A percentile compares a stretch with the other conserved stretches of the same genome.
Evolutionary conservation across 805 yeast species (phyloP).

Genomic region (Pachysolen tannophilus): DNA sequence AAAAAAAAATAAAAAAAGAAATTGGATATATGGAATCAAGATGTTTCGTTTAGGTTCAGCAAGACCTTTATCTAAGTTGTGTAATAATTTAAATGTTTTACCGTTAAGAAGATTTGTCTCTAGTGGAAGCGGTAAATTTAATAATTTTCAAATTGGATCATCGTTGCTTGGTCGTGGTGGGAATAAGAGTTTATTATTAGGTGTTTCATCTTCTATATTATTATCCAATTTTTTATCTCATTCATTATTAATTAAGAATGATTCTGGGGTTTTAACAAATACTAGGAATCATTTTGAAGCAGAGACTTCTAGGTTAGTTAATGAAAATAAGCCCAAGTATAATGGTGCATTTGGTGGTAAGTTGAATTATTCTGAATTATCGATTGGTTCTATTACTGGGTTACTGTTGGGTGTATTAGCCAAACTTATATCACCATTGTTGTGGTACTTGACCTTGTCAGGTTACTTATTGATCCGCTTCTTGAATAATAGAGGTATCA

Average conservation of each 20-base stretch:
- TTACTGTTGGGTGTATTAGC: slow-evolving; percentile 47
- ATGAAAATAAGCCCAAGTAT: slow-evolving; percentile 19
- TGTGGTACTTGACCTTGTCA: slow-evolving; percentile 43
- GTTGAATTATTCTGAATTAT: slow-evolving; percentile 52
- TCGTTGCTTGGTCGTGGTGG: not conserved
- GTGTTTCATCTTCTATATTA: slow-evolving; percentile 1
- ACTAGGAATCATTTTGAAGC: not conserved
- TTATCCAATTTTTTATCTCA: not conserved
- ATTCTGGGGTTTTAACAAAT: not conserved
- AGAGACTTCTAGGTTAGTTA: slow-evolving; percentile 16
- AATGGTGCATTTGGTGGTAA: slow-evolving; percentile 35
- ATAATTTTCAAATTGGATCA: too few species aligned
- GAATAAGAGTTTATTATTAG: not conserved
- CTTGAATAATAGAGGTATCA: slow-evolving; percentile 46
- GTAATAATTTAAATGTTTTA: not conserved
- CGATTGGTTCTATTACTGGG: slow-evolving; percentile 58
- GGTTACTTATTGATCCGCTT: slow-evolving; percentile 39
- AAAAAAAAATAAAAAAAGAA: too few species aligned
- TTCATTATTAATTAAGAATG: slow-evolving; percentile 3
- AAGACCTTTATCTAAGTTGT: not conserved
- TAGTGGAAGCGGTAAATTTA: not conserved
- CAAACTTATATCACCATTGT: slow-evolving; percentile 51
- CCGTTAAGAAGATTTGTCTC: not conserved
- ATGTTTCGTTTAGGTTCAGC: not conserved
- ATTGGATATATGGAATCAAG: too few species aligned